These are phyloP conservation scores for Coemansia erecta DNA, from an alignment of 192 early-diverging fungal genomes.

Conservation along the genomic window DNA sequence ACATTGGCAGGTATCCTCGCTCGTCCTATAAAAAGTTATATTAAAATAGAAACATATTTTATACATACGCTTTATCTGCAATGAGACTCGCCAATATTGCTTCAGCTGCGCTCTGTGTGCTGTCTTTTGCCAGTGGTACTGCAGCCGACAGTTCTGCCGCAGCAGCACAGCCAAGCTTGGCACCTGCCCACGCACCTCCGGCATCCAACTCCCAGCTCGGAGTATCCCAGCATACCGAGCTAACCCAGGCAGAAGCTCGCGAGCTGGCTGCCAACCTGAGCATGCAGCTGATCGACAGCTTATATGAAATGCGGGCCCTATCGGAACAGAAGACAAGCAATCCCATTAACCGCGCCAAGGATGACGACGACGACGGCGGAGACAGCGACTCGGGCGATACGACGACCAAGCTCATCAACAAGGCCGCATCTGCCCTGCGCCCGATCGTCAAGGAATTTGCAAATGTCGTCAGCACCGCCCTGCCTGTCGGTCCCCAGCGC, in stretches of 20 bases:
- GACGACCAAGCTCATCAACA: constrained; percentile 31
- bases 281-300: constrained; percentile 24
- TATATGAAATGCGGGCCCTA: constrained; percentile 23
- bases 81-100: background rate
- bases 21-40: no score
- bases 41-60: no score
- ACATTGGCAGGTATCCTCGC: no score
- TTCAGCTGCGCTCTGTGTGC: background rate
- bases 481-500: constrained; percentile 32
- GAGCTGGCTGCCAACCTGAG: constrained; percentile 16
- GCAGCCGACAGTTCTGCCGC: background rate
- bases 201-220: background rate
- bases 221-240: constrained; percentile 7
- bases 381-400: constrained; percentile 28
- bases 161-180: background rate
- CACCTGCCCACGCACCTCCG: background rate
- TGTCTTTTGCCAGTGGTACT: background rate
- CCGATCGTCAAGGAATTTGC: constrained; percentile 41
- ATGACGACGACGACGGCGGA: constrained; percentile 14
- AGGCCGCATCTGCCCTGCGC: constrained; percentile 20
- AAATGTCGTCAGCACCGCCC: constrained; percentile 14
- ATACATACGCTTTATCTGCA: no score
- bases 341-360: constrained; percentile 15
- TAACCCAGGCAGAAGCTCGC: constrained; percentile 25
- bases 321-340: constrained; percentile 11